Evolutionary conservation across 345 rosid genomes (phyloP).

Genomic region (Heritiera fomes): DNA sequence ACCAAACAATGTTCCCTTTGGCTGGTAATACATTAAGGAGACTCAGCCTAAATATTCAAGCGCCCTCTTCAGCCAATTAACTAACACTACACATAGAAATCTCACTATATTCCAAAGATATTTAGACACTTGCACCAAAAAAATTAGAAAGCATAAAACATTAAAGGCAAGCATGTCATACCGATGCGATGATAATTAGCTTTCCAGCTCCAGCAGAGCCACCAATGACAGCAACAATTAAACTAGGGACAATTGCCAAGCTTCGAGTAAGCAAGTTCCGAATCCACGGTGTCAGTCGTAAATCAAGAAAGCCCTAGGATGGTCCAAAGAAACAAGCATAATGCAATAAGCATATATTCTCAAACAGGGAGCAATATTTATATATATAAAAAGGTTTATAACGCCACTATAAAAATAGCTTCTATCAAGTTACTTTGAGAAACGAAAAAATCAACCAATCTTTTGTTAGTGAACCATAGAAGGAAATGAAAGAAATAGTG

Average conservation of each 20-base stretch:
- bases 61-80: not conserved
- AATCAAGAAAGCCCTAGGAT: slow-evolving; percentile 76
- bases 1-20: not conserved
- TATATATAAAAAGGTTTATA: slow-evolving; percentile 5
- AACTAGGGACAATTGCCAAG: slow-evolving; percentile 91
- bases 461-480: not conserved
- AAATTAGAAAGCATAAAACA: not conserved
- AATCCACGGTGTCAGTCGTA: slow-evolving; percentile 77
- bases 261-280: slow-evolving; percentile 82
- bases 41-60: not conserved
- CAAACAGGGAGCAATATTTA: not conserved
- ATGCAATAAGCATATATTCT: not conserved
- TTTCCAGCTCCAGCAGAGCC: slow-evolving; percentile 92
- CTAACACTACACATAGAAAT: not conserved
- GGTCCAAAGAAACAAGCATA: slow-evolving; percentile 4
- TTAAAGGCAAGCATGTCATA: slow-evolving; percentile 26
- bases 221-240: slow-evolving; percentile 82
- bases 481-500: not conserved
- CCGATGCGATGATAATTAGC: slow-evolving; percentile 93
- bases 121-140: not conserved
- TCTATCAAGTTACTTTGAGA: not conserved
- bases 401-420: not conserved
- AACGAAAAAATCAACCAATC: not conserved
- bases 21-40: not conserved
- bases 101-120: not conserved